Base-by-base conservation (phyloP, 1,284 basidiomycete species). In the Fomitopsis palustris region DNA sequence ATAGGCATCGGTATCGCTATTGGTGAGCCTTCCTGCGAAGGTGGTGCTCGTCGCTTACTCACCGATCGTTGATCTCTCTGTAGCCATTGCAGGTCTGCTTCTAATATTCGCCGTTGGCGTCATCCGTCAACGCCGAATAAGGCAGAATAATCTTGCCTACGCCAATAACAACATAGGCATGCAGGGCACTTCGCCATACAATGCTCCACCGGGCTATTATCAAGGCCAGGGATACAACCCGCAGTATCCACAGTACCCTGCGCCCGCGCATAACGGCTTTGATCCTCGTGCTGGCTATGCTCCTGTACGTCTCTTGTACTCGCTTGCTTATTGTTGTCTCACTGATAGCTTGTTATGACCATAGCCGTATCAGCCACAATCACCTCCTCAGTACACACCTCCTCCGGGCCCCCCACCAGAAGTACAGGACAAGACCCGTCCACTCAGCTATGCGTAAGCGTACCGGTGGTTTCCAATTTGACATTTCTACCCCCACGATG, bases 1-100 rank as follows among this genome's bases (percentile, higher is more conserved):
- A 42, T 70, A 19, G 72, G 67, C 3, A 70, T 74, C 17, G 72
- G 69, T 4, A 66, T 74, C 42, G 68, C 64, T 5, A 58, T 69
- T 16, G 37, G 72, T 72, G 49, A 53, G 70, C 29, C 10, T 29
- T n/a, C 7, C 7, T 17, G n/a, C 25, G 16, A 27, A 12, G 2
- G 25, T 37, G 35, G 35, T 14, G 29, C 14, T 10, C n/a, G 3
- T 21, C 9, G 1, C 10, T 29, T n/a, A n/a, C 53, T 31, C 8
- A n/a, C 21, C 9, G 25, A 37, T n/a, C 65, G 2, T 9, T 16
- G 19, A 25, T 27, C 14, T 25, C 45, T 25, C 21, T 41, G 12
- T 23, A 52, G 55, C 33, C 10, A 41, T 49, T 19, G 53, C n/a
- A 7, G 54, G 53, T 33, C n/a, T 59, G 9, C 33, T 51, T 54